Conservation (phyloP, 2,329 filamentous ascomycete species). For the Apiospora saccharicola region DNA sequence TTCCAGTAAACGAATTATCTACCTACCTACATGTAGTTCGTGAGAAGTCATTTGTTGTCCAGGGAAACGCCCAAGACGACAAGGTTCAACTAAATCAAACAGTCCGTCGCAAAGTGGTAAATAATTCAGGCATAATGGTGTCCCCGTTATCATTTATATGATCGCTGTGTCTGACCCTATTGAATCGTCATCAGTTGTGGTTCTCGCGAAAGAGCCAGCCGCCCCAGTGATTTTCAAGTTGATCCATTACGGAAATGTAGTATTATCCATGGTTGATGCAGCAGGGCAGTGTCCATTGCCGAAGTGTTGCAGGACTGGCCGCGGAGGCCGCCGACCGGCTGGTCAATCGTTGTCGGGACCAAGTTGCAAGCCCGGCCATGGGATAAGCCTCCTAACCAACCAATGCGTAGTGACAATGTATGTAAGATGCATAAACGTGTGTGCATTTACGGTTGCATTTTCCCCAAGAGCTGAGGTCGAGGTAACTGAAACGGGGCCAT, state of each 20-base stretch:
- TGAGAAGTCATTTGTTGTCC: too few species aligned
- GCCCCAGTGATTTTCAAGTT: neutral
- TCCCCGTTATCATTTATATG: too few species aligned
- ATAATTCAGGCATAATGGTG: too few species aligned
- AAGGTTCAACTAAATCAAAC: too few species aligned
- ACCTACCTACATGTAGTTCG: too few species aligned
- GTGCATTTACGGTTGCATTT: neutral
- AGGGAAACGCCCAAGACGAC: too few species aligned
- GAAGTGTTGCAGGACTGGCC: neutral
- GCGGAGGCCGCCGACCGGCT: conserved; percentile 4
- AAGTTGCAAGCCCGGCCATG: neutral
- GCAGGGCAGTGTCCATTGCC: neutral
- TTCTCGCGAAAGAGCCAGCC: neutral
- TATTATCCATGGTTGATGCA: neutral
- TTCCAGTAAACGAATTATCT: too few species aligned
- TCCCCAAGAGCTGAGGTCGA: neutral
- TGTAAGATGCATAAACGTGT: neutral
- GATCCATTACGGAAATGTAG: neutral
- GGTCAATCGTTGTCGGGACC: neutral
- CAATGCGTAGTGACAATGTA: neutral
- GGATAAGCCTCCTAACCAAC: neutral
- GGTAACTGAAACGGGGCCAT: conserved; percentile 9
- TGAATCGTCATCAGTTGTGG: too few species aligned
- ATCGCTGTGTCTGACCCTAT: neutral
- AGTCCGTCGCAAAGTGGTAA: too few species aligned